phyloP scores from a whole-genome alignment of 1,139 yeast genomes.

The Yamadazyma aaseri region DNA sequence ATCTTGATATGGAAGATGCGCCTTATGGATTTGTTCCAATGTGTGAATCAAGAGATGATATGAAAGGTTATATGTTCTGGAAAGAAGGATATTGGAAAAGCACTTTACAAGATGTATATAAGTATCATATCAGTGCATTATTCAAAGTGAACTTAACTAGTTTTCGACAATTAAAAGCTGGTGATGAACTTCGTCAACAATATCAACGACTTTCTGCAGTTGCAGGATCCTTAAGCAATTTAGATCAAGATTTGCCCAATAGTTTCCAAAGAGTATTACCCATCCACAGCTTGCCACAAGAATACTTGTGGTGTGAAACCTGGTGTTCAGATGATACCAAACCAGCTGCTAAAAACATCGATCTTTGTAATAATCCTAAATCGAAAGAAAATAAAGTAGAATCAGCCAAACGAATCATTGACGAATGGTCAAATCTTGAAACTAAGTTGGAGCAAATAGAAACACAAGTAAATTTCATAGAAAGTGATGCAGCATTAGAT shows the following conservation, averaged over 20 bases:
- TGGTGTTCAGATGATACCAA: conserved; percentile 78
- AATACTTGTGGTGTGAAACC: conserved; percentile 93
- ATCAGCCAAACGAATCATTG: conserved; percentile 69
- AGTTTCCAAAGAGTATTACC: conserved; percentile 69
- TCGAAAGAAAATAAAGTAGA: conserved; percentile 76
- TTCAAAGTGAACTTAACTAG: conserved; percentile 73
- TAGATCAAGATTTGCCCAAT: conserved; percentile 92
- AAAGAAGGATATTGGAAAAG: conserved; percentile 87
- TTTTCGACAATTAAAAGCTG: conserved; percentile 68
- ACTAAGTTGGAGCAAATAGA: not conserved
- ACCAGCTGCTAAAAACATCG: conserved; percentile 69
- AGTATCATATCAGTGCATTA: conserved; percentile 83
- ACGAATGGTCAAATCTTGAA: conserved; percentile 75
- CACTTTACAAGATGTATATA: conserved; percentile 53
- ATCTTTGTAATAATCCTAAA: conserved; percentile 78
- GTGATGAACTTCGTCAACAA: conserved; percentile 79
- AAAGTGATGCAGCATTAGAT: too few relatives aligned
- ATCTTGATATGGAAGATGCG: conserved; percentile 68
- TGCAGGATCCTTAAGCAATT: conserved; percentile 71
- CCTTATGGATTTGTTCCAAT: conserved; percentile 86
- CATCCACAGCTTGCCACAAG: conserved; percentile 72
- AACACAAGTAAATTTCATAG: too few relatives aligned
- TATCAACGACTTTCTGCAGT: conserved; percentile 82
- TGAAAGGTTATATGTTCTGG: conserved; percentile 92
- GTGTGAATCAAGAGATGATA: conserved; percentile 79